These are phyloP conservation scores for Russula compacta DNA, from an alignment of 768 basidiomycete genomes.

Conservation along the genomic window DNA sequence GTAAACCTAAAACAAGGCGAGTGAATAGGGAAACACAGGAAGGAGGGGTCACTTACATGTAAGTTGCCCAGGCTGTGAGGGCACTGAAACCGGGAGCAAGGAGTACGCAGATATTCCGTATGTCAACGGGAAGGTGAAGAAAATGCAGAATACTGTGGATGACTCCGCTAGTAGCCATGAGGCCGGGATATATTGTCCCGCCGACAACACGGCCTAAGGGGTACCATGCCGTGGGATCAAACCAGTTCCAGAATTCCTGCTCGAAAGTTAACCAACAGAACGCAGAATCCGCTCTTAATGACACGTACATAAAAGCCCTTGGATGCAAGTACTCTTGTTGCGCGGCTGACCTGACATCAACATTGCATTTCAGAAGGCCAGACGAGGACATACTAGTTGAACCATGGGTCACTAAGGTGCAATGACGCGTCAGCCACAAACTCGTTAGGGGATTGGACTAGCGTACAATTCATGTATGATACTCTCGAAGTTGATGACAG, in stretches of 20 bases:
- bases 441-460: background rate
- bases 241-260: constrained; percentile 99
- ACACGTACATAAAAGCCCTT: constrained; percentile 88
- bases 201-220: constrained; percentile 97
- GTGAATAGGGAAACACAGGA: background rate
- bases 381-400: constrained; percentile 76
- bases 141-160: constrained; percentile 88
- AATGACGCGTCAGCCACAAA: background rate
- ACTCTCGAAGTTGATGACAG: constrained; percentile 97
- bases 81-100: constrained; percentile 96
- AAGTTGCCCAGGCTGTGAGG: constrained; percentile 92
- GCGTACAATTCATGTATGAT: constrained; percentile 99
- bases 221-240: constrained; percentile 99
- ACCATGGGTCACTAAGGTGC: constrained; percentile 82
- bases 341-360: constrained; percentile 52
- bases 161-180: constrained; percentile 97
- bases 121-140: constrained; percentile 92
- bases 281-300: background rate
- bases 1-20: constrained; percentile 59
- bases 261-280: constrained; percentile 9
- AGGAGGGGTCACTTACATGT: constrained; percentile 47
- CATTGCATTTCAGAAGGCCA: background rate
- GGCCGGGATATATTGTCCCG: constrained; percentile 94
- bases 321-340: constrained; percentile 81
- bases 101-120: constrained; percentile 92